Conservation (phyloP, 768 basidiomycete species). For the Leccinum pellstonianum region DNA sequence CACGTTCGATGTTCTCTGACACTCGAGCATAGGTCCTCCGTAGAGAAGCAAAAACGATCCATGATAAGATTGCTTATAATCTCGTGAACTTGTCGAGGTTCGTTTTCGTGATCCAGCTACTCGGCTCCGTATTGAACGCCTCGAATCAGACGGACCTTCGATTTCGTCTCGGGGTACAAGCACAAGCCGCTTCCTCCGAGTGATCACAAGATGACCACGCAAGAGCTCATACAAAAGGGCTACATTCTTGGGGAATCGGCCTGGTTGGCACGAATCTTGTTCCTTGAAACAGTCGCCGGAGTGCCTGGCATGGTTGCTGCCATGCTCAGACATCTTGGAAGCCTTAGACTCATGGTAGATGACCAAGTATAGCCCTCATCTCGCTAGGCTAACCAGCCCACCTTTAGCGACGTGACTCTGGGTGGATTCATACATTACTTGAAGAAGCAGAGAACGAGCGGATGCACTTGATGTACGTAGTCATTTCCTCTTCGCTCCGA, state of each 20-base stretch:
- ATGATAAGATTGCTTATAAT: constrained; percentile 70
- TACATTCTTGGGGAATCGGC: constrained; percentile 70
- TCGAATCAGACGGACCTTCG: constrained; percentile 61
- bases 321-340: constrained; percentile 81
- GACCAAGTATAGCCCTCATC: constrained; percentile 11
- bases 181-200: constrained; percentile 59
- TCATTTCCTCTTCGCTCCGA: constrained; percentile 3
- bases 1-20: constrained; percentile 4
- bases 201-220: constrained; percentile 60
- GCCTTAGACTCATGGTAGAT: constrained; percentile 82
- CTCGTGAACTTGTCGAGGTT: constrained; percentile 60
- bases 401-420: constrained; percentile 49
- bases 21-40: constrained; percentile 59
- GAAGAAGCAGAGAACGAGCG: constrained; percentile 97
- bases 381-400: constrained; percentile 7
- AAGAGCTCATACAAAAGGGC: constrained; percentile 72
- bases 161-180: constrained; percentile 83
- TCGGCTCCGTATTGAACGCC: constrained; percentile 5
- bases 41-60: constrained; percentile 56
- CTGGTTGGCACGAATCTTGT: constrained; percentile 71
- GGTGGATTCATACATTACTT: constrained; percentile 90
- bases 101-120: constrained; percentile 7
- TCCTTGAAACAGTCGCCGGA: constrained; percentile 89
- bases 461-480: constrained; percentile 81
- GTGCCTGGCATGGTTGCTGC: constrained; percentile 97